Conservation (phyloP, 23 red algal species). For the Gracilaria domingensis region DNA sequence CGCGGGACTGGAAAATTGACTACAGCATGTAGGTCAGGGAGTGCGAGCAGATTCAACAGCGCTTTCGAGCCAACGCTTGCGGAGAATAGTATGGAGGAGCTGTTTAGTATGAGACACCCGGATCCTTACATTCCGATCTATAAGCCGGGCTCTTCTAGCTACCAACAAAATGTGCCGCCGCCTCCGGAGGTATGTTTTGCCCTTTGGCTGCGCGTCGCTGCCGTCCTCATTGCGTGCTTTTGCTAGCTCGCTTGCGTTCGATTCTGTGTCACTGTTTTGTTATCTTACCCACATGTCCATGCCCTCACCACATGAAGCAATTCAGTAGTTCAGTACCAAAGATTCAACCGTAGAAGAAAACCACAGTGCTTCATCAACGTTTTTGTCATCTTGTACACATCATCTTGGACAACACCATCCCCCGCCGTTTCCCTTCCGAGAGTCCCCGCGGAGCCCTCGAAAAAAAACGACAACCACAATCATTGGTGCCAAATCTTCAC, state of each 20-base stretch:
- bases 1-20: conserved; percentile 93
- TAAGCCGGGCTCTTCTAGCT: conserved; percentile 70
- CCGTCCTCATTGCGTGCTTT: neutral
- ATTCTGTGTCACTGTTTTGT: neutral
- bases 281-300: conserved; percentile 32
- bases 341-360: no score
- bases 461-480: neutral
- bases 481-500: conserved; percentile 98
- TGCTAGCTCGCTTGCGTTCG: conserved; percentile 1
- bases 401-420: no score
- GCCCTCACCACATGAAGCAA: conserved; percentile 25
- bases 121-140: conserved; percentile 91
- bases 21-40: conserved; percentile 79
- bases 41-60: conserved; percentile 68
- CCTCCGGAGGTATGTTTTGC: conserved; percentile 81
- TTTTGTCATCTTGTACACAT: no score
- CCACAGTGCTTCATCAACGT: no score
- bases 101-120: conserved; percentile 80
- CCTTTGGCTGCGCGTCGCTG: neutral
- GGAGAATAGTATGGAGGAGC: conserved; percentile 76
- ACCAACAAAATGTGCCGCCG: conserved; percentile 93
- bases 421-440: no score
- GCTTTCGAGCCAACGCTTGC: conserved; percentile 90
- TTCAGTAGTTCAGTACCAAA: no score
- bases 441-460: no score